Base-by-base conservation (phyloP, 169 alveolate genomes). In the Eimeria brunetti region DNA sequence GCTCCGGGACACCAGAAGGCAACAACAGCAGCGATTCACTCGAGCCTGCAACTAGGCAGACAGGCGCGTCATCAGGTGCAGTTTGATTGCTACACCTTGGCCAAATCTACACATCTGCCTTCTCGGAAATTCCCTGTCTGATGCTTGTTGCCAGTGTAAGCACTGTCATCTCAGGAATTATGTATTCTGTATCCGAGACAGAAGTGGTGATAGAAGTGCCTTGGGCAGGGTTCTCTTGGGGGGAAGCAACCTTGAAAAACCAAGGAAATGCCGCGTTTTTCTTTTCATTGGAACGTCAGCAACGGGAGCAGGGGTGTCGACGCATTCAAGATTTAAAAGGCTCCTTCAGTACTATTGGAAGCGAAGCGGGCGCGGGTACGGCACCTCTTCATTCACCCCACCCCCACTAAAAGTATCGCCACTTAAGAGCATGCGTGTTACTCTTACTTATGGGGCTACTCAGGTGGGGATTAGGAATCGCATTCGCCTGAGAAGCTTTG, bases 201-300 rank as follows among this genome's bases (percentile, higher is more conserved):
- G 92, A 86, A 49, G 83, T 86, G 58, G 78, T 86, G 41, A 38
- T 86, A 24, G 69, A 86, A 33, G 92, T 86, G 80, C 92, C 92
- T 0, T 49, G 92, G 81, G 62, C 46, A 4, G 92, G 92, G 92
- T 18, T 30, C 18, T 81, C 81, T 7, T 86, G 92, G 92, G 92
- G 67, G 36, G 58, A 86, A 62, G 44, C 92, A 86, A 27, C 33
- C 4, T 36, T 86, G 64, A 86, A 62, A 62, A 86, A 86, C 71
- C 83, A 62, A 41, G 92, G 67, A 27, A 24, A 16, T 5, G 67
- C 92, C 16, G 81, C 71, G 22, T 62, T 86, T 27, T 86, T 36
- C 49, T 86, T 86, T n/a, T 58, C 92, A 9, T n/a, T 86, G 78
- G 7, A 30, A 14, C 51, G 4, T 2, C 49, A 11, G 60, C 41